phyloP scores from a whole-genome alignment of 352 stramenopile species.

The Phytophthora pluvialis region DNA sequence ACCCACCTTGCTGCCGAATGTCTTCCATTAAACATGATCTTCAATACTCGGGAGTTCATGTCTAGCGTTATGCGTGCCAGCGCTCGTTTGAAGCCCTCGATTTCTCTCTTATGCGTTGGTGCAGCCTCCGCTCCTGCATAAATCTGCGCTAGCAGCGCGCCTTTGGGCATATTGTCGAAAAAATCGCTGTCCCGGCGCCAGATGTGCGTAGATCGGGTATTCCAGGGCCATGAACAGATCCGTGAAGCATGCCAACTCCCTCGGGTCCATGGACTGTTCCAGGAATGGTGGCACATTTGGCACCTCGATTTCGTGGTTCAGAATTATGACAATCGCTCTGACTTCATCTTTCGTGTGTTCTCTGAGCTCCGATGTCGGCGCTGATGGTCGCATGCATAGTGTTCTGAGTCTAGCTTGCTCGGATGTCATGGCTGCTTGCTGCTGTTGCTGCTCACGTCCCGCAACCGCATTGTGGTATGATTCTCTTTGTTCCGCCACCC shows the following conservation, averaged over 20 bases:
- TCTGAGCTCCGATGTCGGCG: background rate
- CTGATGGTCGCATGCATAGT: background rate
- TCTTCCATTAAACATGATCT: slow-evolving; percentile 3
- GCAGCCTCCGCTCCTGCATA: background rate
- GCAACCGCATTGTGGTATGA: too few relatives aligned
- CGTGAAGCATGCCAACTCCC: slow-evolving; percentile 3
- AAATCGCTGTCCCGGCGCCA: slow-evolving; percentile 10
- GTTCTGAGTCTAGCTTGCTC: too few relatives aligned
- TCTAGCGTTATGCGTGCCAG: background rate
- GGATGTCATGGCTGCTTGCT: too few relatives aligned
- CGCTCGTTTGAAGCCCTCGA: background rate
- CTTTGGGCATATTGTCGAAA: background rate
- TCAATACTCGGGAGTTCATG: background rate
- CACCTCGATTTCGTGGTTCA: slow-evolving; percentile 12
- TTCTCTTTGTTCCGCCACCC: too few relatives aligned
- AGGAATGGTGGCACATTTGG: slow-evolving; percentile 3
- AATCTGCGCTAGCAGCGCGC: background rate
- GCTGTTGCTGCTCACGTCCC: too few relatives aligned
- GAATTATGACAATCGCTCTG: background rate
- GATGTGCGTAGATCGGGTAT: slow-evolving; percentile 17
- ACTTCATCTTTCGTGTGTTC: slow-evolving; percentile 1
- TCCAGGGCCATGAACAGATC: slow-evolving; percentile 9
- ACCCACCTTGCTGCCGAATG: background rate
- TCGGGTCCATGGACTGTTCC: background rate
- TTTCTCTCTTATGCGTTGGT: background rate